Base-by-base conservation (phyloP, 2,329 filamentous ascomycete genomes). In the Boeremia exigua region DNA sequence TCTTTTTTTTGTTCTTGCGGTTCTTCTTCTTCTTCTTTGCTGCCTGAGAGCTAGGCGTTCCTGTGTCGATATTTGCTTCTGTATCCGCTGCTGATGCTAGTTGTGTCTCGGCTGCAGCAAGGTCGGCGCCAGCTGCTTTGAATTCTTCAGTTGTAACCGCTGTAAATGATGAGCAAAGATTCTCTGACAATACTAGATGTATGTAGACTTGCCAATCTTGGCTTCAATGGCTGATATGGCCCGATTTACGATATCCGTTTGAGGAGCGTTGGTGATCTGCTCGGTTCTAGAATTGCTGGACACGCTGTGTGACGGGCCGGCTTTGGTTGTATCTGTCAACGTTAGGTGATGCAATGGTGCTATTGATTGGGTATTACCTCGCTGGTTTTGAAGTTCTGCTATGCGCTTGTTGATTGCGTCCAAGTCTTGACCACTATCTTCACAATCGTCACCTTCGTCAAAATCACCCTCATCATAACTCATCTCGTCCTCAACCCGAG, bases 1-100 rank as follows among this genome's bases (percentile, higher is more conserved):
- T 50, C 36, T 50, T 56, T 15, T 48, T 54, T 32, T 50, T 54
- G 27, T 49, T 56, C 6, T 51, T 56, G 11, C 32, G 42, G 6
- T 55, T 55, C 19, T 49, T 55, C 28, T 43, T 56, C 47, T 51
- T 56, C 30, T 51, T 56, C 37, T 56, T 56, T 37, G 42, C 27
- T 29, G 48, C n/a, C 27, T 43, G 34, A n/a, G 42, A 6, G 2
- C n/a, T 25, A 34, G 25, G 6, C 4, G n/a, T 10, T 6, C 3
- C 9, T 28, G 23, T 10, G 11, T 42, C 17, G 8, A 36, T 28
- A 2, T 6, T 30, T n/a, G 14, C 11, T 1, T 43, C 34, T 23
- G 32, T n/a, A n/a, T 32, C 30, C 12, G 19, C 29, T 17, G 9
- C 6, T 28, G 36, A n/a, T 19, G 37, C 15, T 14, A 11, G n/a